Evolutionary conservation across 2,329 filamentous ascomycete species (phyloP), one percentile per base, ranked within the genome.

Genomic region (Chaetothyriales sp.): DNA sequence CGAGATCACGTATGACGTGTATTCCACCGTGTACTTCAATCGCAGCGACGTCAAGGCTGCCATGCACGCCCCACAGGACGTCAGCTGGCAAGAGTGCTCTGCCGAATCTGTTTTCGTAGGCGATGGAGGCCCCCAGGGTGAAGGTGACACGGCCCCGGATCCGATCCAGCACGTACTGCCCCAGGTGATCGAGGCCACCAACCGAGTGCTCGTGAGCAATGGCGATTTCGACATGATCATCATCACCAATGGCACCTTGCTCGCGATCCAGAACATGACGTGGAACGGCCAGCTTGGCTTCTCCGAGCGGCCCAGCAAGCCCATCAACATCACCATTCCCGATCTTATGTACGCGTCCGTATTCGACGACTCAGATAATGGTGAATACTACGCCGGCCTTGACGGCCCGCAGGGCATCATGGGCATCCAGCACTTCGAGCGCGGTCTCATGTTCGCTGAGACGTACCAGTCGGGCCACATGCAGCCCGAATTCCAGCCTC

Each of bases 21-120:
- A 88, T 66, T 73, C 80, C 0, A 64, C 67, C 1, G 71, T 87
- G 51, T 77, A 76, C 70, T 86, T 87, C 66, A 78, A 87, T 69
- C 80, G 83, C 7, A 69, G 71, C 1, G 83, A 85, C 51, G 83
- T 88, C 3, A 82, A 87, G 62, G 67, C 69, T 13, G 82, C 82
- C 1, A 77, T 86, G 61, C 80, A 86, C 60, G 82, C 80, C 0
- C 78, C 80, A 2, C 33, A 54, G 22, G 54, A 54, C 47, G 47
- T n/a, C 13, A 50, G 53, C 13, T 58, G 54, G 56, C 45, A 48
- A 28, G 33, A 53, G 19, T 58, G 56, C 19, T 56, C 49, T 1
- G 51, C 51, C 6, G 22, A 25, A 25, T 51, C 54, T 2, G 54
- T 56, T 4, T 58, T 58, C 44, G 46, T 56, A 2, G 56, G 51